Evolutionary conservation across 2,329 filamentous ascomycete genomes (phyloP), one percentile per base, ranked within the genome.

Genomic region (Beauveria brongniartii): DNA sequence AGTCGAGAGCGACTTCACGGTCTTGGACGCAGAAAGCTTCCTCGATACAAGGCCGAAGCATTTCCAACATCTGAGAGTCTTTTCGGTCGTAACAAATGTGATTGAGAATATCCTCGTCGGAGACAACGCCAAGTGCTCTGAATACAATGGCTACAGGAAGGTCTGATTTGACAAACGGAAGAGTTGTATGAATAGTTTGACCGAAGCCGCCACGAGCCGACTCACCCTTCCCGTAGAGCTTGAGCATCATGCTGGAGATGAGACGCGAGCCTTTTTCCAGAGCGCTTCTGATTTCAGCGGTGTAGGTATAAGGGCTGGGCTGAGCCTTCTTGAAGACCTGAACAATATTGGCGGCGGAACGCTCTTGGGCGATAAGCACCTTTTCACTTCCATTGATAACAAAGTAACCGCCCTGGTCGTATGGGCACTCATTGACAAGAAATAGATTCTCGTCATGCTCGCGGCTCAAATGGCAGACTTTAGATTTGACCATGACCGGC

Each of bases 341-440:
- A 5, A 99, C 94, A 62, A 97, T 99, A 71, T 99, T 99, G 71
- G 93, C 94, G 46, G 94, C 94, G 72, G 92, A 97, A 64, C 94
- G 89, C 75, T 99, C 94, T 73, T 99, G 94, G 1, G 94, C 94
- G 69, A 99, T 99, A 67, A 99, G 78, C 24, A 99, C 94, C 81
- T 99, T 99, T 73, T 99, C 94, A 75, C 91, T 96, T 48, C 94
- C 94, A 77, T 99, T 99, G 81, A 99, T 99, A 69, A 99, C 91
- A 71, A 99, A 99, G 76, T 99, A 99, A 66, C 94, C 94, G 67
- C 94, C 94, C 71, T 97, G 94, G 70, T 99, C 94, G 74, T 97
- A 99, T 0, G 94, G 94, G 67, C 94, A 99, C 76, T 99, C 94
- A 71, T 96, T 96, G 74, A 95, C 87, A 52, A 90, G 82, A 72